Base-by-base conservation (phyloP, 2,329 filamentous ascomycete species). In the Talaromyces funiculosus region DNA sequence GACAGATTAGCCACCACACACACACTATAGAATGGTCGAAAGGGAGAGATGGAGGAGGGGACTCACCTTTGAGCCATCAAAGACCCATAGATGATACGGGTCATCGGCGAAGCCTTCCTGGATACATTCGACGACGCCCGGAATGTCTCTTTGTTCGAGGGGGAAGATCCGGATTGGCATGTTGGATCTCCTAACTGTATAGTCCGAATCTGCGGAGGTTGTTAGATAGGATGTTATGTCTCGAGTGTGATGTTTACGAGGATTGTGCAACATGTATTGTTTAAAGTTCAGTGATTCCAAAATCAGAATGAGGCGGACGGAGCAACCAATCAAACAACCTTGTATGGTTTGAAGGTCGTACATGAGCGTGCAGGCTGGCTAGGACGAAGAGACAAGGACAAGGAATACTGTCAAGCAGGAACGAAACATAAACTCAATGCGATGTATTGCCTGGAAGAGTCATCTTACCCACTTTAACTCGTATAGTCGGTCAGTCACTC, bases 61-160 rank as follows among this genome's bases (percentile, higher is more conserved):
- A 31, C 24, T 53, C 73, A 83, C 84, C 70, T 84, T 84, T 31
- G 76, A 72, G 45, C 79, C 77, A 67, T 87, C 83, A 62, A 84
- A 89, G 7, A 86, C 80, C 86, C 86, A 89, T 20, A 77, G 75
- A 66, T 85, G 86, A 67, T 88, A 89, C 0, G 87, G 87, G 66
- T 89, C 87, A 10, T 85, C 79, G 5, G 80, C 81, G 68, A 89
- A 89, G 0, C 86, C 86, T 66, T 82, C 77, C 67, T 90, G 87
- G 53, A 89, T 85, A 47, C 84, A 86, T 40, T 82, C 80, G 55
- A 89, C 82, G 22, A 84, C 85, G 7, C 82, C 84, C 26, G 85
- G 80, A 57, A 89, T 88, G 65, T 89, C 86, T 53, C 71, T 68
- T 65, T 84, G 78, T 1, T 78, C 79, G 67, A 89, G 80, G 8